Base-by-base conservation (phyloP, 1,284 basidiomycete species). In the Anthracocystis panici-leucophaei region DNA sequence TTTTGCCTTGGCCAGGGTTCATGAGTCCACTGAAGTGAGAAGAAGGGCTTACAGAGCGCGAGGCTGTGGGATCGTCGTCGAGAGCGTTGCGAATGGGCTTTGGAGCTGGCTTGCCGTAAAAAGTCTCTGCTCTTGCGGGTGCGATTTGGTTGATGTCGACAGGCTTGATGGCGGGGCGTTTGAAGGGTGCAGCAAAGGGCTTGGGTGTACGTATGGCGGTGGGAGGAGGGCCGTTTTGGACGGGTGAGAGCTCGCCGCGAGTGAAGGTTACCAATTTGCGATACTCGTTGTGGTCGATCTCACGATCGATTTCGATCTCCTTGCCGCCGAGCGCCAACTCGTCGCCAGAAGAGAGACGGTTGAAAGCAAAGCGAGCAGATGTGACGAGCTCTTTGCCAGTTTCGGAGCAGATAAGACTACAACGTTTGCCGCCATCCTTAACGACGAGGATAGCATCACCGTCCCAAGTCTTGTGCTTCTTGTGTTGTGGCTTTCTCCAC, bases 381-480 rank as follows among this genome's bases (percentile, higher is more conserved):
- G 33, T 33, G 27, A 72, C 72, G 33, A 70, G 74, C 59, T 79
- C 65, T 27, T 74, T 80, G 57, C 77, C 77, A 12, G 71, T 76
- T 42, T 83, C 75, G 27, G 73, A 57, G 50, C 75, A 78, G 21
- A 77, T 63, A 35, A 83, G 69, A 16, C 57, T 70, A 58, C 79
- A 78, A 3, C 71, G 67, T 14, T 66, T 63, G 12, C 77, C 77
- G 8, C 46, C 64, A 16, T 62, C 55, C 33, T 82, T 71, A 35
- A 82, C 65, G 38, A 81, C 67, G 29, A 85, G 78, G 10, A 86
- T 65, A 0, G 80, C 85, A 62, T 86, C 86, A 8, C 81, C 92
- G 77, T 95, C 93, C 93, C 93, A 95, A 1, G 91, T 93, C 85
- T 93, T 93, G 83, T 94, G 90, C 86, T 94, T 95, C 85, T 89